Percentiles rank a stretch among this genome's conserved stretches.
phyloP scores from a whole-genome alignment of 306 rosid species.

The Purshia tridentata region DNA sequence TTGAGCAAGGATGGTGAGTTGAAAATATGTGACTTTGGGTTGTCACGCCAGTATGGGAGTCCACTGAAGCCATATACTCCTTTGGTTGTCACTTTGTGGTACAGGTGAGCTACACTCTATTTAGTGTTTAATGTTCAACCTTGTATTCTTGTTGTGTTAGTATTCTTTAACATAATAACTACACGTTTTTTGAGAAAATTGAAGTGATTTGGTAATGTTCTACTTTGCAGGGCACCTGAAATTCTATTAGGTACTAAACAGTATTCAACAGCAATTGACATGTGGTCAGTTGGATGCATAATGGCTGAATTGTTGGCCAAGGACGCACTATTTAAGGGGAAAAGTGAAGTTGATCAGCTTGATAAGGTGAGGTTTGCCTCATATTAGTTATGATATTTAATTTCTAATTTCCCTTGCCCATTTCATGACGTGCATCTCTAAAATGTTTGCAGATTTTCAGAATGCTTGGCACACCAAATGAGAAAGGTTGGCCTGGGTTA shows the following conservation, averaged over 20 bases:
- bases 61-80: constrained; percentile 82
- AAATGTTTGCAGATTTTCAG: constrained; percentile 62
- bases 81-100: constrained; percentile 91
- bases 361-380: constrained; percentile 48
- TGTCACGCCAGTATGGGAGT: constrained; percentile 91
- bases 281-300: constrained; percentile 98
- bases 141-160: too few relatives aligned
- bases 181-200: too few relatives aligned
- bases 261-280: constrained; percentile 91
- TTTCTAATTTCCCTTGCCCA: neutral
- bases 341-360: constrained; percentile 80
- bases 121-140: too few relatives aligned
- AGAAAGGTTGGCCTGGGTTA: constrained; percentile 79
- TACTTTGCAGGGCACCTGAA: constrained; percentile 66
- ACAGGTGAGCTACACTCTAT: constrained; percentile 18
- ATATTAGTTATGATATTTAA: neutral
- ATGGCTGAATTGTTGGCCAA: constrained; percentile 83
- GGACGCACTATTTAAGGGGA: constrained; percentile 80
- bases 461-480: constrained; percentile 77
- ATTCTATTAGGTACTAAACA: constrained; percentile 66
- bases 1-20: constrained; percentile 69
- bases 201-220: too few relatives aligned
- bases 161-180: too few relatives aligned
- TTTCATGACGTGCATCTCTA: constrained; percentile 17
- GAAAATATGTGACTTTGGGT: constrained; percentile 92